Conservation (phyloP, 352 stramenopile species). For the Pythium brachiatum region DNA sequence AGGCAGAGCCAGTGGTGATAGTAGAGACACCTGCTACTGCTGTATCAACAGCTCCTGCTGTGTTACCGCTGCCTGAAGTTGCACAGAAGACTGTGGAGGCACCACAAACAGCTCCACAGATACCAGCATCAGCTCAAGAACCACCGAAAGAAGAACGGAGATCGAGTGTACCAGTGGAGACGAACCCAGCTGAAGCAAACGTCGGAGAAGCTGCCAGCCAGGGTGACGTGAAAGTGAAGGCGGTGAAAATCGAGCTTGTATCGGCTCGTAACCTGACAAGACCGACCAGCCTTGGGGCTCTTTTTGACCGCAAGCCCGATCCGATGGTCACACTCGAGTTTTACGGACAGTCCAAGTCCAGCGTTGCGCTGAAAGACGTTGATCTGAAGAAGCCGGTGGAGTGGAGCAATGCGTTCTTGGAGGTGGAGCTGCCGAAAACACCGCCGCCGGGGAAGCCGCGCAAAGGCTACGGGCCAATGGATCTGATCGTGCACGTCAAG, state of each 20-base stretch:
- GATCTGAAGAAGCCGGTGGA: constrained; percentile 38
- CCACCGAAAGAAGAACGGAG: not conserved
- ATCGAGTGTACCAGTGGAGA: not conserved
- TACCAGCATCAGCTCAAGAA: not conserved
- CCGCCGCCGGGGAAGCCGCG: not conserved
- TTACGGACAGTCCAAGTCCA: constrained; percentile 22
- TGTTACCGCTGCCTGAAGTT: not conserved
- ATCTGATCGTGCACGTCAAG: constrained; percentile 35
- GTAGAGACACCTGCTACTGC: not conserved
- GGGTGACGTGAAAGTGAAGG: constrained; percentile 8
- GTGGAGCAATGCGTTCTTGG: constrained; percentile 22
- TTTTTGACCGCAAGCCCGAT: constrained; percentile 44
- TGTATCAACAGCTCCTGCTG: not conserved
- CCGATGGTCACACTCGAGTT: constrained; percentile 37
- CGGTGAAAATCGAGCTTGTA: constrained; percentile 32
- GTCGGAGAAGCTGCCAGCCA: not conserved
- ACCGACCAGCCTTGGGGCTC: constrained; percentile 29
- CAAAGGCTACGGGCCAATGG: constrained; percentile 23
- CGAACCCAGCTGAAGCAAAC: not conserved
- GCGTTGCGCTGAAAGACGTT: constrained; percentile 30
- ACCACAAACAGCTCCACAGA: no score
- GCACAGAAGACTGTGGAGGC: not conserved
- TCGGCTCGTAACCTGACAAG: constrained; percentile 27
- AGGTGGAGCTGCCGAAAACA: constrained; percentile 26
- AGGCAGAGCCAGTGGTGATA: not conserved